Evolutionary conservation across 192 early-diverging fungal genomes (phyloP), one percentile per base, ranked within the genome.

Genomic region (Fimicolochytrium jonesii): DNA sequence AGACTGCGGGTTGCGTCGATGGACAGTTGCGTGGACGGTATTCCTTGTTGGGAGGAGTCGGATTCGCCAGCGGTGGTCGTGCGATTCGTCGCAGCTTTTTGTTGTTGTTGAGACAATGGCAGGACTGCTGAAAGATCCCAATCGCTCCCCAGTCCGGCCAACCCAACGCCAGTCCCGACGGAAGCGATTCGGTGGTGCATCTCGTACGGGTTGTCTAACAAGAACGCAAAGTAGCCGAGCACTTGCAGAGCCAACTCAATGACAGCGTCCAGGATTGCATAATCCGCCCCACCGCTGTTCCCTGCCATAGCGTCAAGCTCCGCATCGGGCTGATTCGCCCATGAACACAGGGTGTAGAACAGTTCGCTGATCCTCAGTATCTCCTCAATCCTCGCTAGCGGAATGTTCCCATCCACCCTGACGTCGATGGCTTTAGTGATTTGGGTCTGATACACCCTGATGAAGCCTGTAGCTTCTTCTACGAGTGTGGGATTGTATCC

Each of bases 381-480:
- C 52, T 76, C 74, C 23, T 69, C 63, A 32, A 73, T 10, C 5
- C 62, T 26, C 4, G 42, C 70, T 2, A 69, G 9, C 26, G 70
- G 49, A 10, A 71, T 28, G 18, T 46, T 39, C 0, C 15, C 26
- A n/a, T 69, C 58, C 33, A 51, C 39, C 10, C 41, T 44, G 15
- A 53, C 49, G 17, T 43, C 32, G 33, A 79, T 42, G 9, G 47
- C 22, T 0, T 33, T 13, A 18, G 41, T 34, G 29, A 78, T 61
- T 31, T 76, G 79, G 11, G 39, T 48, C 56, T 69, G 66, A 55
- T 73, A 70, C 23, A 73, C 29, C 35, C 59, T 52, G 11, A 76
- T 44, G 44, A 79, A 76, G 5, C 76, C 74, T 20, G 66, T 57
- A 18, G 64, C 67, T 34, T 54, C 50, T 10, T 60, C 22, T 2